phyloP scores from a whole-genome alignment of 139 green algal genomes.

The Chlorella ohadii region DNA sequence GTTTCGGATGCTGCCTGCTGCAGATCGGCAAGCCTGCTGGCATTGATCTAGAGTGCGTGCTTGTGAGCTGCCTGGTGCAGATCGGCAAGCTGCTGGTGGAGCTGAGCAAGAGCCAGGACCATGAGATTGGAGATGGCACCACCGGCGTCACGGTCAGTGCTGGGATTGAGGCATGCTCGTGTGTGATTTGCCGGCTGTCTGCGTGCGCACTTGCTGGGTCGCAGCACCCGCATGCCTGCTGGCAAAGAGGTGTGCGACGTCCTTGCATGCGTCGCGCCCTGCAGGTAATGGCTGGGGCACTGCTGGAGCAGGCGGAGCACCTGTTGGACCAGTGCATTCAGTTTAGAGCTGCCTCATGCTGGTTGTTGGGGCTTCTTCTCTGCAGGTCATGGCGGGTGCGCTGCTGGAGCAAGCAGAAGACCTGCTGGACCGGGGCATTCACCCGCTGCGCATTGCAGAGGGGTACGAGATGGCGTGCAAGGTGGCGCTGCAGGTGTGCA shows the following conservation, averaged over 20 bases:
- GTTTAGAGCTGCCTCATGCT: conserved; percentile 65
- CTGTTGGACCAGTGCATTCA: conserved; percentile 99
- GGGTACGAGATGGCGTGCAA: conserved; percentile 98
- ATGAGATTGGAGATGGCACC: conserved; percentile 91
- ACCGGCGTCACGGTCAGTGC: conserved; percentile 95
- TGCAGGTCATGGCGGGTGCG: conserved; percentile 55
- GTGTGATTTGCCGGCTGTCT: not conserved
- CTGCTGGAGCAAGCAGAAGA: conserved; percentile 89
- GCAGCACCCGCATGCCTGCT: no score
- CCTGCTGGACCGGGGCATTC: conserved; percentile 98
- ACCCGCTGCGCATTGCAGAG: conserved; percentile 96
- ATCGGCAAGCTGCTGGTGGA: conserved; percentile 99
- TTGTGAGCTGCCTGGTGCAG: conserved; percentile 57
- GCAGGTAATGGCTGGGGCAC: conserved; percentile 54
- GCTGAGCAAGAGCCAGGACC: conserved; percentile 87
- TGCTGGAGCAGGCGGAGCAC: conserved; percentile 89
- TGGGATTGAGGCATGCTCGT: no score
- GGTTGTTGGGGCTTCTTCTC: not conserved
- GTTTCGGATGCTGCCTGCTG: no score
- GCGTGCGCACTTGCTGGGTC: no score
- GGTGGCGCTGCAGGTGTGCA: conserved; percentile 67
- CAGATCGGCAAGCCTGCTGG: no score
- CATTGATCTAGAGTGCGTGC: no score
- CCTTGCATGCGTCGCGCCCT: no score
- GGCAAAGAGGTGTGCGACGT: no score